Base-by-base conservation (phyloP, 192 early-diverging fungal genomes). In the Coemansia sp. region DNA sequence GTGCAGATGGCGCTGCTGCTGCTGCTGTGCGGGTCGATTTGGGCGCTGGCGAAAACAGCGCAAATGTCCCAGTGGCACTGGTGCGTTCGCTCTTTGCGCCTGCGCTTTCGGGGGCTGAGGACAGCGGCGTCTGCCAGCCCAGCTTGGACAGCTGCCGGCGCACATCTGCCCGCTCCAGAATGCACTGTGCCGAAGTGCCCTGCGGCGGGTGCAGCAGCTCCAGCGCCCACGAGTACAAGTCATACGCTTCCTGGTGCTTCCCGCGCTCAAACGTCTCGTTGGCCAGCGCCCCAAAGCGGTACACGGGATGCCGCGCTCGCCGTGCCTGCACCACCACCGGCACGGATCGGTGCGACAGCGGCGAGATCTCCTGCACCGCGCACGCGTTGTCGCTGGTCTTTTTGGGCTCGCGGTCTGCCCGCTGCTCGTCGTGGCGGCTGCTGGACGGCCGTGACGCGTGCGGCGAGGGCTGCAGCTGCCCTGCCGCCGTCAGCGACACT, bases 231-330 rank as follows among this genome's bases (percentile, higher is more conserved):
- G 79, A 68, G 56, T 80, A 80, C 26, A 79, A 26, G 11, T 68
- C 70, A 56, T 73, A 76, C 3, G 85, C 82, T 0, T 77, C 80
- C 37, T 58, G 51, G 59, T 84, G 82, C 18, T 59, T 56, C 30
- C 83, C 81, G 15, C 64, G 47, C 43, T 80, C 81, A 49, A 74
- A 87, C 21, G 66, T 71, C 14, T 79, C 76, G 58, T 85, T 87
- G 12, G 84, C 85, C 55, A 67, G 38, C 16, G 72, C 53, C 2
- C 68, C 68, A 20, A 80, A 60, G 6, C 48, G 34, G 45, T 80
- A 80, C 49, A 80, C 69, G 18, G 75, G 75, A 11, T 78, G 75
- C 15, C 75, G 69, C 5, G 75, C 75, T 60, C 49, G 52, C 17
- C 54, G 60, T 11, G 75, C 75, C 44, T 71, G 75, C 51, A 56